Evolutionary conservation across 495 filamentous ascomycete genomes (phyloP), one percentile per base, ranked within the genome.

Genomic region (Sporormia fimetaria): DNA sequence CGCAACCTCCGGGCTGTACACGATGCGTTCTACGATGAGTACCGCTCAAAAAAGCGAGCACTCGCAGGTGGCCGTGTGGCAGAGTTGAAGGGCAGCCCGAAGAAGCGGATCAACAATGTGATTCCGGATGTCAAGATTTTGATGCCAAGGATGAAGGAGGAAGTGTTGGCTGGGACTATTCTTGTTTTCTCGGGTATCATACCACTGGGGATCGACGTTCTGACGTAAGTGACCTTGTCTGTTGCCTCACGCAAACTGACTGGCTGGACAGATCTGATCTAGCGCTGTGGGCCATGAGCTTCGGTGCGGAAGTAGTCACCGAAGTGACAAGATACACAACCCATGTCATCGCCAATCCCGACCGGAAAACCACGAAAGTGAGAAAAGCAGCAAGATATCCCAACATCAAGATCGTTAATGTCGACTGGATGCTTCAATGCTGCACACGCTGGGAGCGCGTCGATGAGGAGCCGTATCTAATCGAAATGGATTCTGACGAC

Each of bases 131-230:
- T 94, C 32, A 87, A 85, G 47, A 62, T 66, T 8, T 74, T 93
- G 7, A 81, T 99, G 67, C 79, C 84, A 11, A 55, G 59, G 21
- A 74, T 95, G 54, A 96, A 96, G 59, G 57, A 63, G 0, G 63
- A 67, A 17, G 75, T 87, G 7, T 75, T 98, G 2, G 68, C 64
- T 0, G 78, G 74, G 11, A 74, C 75, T 16, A 70, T 73, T 4
- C 64, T 98, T 23, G 85, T 90, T 3, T 80, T 95, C 47, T 94
- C 90, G 0, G 90, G 92, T 4, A 75, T 98, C 4, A 72, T 95
- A 7, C 87, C 87, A 12, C 57, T 90, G 4, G 78, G 78, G 4
- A 69, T 79, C n/a, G 76, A 92, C 47, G 73, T 83, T 26, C 69
- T 76, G 45, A 62, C 47, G 67, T 73, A 57, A 63, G 66, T 57